A percentile compares a stretch with the other conserved stretches of the same genome.
phyloP scores from a whole-genome alignment of 2,329 filamentous ascomycete genomes.

The Keithomyces neogunnii region DNA sequence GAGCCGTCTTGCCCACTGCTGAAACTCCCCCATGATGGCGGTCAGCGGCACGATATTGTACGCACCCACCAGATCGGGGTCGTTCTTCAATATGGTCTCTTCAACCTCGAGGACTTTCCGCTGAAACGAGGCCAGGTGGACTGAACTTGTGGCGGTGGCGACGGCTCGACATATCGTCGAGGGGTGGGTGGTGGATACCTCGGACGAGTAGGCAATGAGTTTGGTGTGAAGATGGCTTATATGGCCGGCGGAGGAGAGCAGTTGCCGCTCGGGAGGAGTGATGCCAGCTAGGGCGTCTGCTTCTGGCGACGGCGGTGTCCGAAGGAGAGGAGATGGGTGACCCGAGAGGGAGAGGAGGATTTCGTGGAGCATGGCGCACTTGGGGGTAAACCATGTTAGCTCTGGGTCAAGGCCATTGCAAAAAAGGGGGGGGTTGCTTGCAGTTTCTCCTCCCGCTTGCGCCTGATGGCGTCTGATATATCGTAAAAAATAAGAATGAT shows the following conservation, averaged over 20 bases:
- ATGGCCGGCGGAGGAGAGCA: constrained; percentile 68
- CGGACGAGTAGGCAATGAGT: constrained; percentile 57
- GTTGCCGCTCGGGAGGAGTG: constrained; percentile 73
- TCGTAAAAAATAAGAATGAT: constrained; percentile 39
- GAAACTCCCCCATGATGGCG: constrained; percentile 73
- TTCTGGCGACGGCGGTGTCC: constrained; percentile 35
- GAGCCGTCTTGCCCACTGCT: constrained; percentile 75
- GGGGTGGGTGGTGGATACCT: constrained; percentile 60
- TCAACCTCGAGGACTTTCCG: constrained; percentile 80
- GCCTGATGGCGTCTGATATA: constrained; percentile 30
- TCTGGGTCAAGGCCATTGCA: not conserved
- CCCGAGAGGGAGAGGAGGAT: constrained; percentile 94
- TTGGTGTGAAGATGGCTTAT: constrained; percentile 71
- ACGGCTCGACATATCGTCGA: constrained; percentile 84
- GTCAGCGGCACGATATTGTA: constrained; percentile 92
- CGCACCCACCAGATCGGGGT: constrained; percentile 75
- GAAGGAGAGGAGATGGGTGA: constrained; percentile 82
- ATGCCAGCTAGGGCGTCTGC: constrained; percentile 39
- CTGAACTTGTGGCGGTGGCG: constrained; percentile 64
- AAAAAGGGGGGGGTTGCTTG: constrained; percentile 4
- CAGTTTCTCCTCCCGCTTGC: constrained; percentile 22
- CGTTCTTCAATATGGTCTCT: constrained; percentile 62
- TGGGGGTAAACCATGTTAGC: not conserved
- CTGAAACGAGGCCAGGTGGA: constrained; percentile 74
- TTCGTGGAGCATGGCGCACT: constrained; percentile 79